A percentile compares a stretch with the other conserved stretches of the same genome.
phyloP scores from a whole-genome alignment of 2,329 filamentous ascomycete genomes.

The Fusarium pseudograminearum region DNA sequence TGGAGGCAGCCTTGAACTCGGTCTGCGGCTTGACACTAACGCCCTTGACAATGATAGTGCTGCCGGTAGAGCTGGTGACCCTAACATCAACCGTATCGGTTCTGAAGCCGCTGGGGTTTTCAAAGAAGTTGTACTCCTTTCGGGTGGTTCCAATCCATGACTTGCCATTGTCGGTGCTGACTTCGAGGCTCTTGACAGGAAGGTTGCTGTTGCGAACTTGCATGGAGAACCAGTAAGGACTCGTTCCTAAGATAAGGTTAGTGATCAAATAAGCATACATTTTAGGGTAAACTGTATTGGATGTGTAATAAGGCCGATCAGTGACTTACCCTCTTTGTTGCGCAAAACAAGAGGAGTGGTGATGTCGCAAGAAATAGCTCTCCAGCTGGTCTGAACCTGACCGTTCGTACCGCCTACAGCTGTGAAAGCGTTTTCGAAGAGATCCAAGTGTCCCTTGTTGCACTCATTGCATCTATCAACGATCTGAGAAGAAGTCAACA shows the following conservation, averaged over 20 bases:
- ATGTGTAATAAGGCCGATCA: too few relatives aligned
- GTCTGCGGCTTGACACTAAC: slow-evolving; percentile 57
- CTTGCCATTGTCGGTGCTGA: slow-evolving; percentile 69
- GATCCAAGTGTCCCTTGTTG: slow-evolving; percentile 57
- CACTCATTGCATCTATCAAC: slow-evolving; percentile 62
- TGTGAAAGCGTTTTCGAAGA: slow-evolving; percentile 58
- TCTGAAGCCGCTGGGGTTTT: slow-evolving; percentile 68
- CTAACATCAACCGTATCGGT: slow-evolving; percentile 65
- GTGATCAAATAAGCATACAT: neutral
- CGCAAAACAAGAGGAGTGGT: slow-evolving; percentile 55
- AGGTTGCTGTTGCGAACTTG: slow-evolving; percentile 74
- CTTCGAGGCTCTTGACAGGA: slow-evolving; percentile 67
- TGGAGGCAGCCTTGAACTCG: slow-evolving; percentile 48
- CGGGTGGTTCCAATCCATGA: slow-evolving; percentile 68
- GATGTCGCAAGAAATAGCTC: slow-evolving; percentile 57
- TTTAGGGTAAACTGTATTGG: too few relatives aligned
- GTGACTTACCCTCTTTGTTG: slow-evolving; percentile 58
- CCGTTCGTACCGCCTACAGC: slow-evolving; percentile 54
- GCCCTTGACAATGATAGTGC: slow-evolving; percentile 62
- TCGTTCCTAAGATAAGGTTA: slow-evolving; percentile 17
- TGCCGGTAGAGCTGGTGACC: slow-evolving; percentile 66
- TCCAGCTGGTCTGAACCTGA: slow-evolving; percentile 52
- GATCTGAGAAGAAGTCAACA: slow-evolving; percentile 47
- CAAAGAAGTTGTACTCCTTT: slow-evolving; percentile 70
- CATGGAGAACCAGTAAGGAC: slow-evolving; percentile 55